Conservation (phyloP, 2,329 filamentous ascomycete genomes). For the Penicillium oxalicum region DNA sequence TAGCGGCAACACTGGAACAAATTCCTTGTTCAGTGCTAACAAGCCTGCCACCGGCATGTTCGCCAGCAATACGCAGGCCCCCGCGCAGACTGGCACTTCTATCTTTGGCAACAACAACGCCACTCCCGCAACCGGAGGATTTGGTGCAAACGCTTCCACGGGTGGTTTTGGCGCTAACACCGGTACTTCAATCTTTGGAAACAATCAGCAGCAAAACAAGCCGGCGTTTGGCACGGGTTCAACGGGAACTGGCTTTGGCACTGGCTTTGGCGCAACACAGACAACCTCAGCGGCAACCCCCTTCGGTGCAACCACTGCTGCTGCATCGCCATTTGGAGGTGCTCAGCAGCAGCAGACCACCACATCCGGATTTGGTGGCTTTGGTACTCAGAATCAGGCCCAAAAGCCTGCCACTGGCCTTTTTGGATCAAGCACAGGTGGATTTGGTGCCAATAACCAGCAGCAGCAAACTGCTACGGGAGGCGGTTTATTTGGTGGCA, state of each 20-base stretch:
- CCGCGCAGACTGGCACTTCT: constrained; percentile 26
- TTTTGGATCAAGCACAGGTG: constrained; percentile 39
- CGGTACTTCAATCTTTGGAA: constrained; percentile 41
- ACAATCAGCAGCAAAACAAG: constrained; percentile 32
- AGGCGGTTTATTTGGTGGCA: constrained; percentile 44
- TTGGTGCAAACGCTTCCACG: constrained; percentile 18
- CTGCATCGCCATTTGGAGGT: constrained; percentile 42
- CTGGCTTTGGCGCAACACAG: constrained; percentile 32
- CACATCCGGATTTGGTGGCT: constrained; percentile 36
- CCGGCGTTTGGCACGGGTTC: constrained; percentile 31
- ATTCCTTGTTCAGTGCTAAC: constrained; percentile 32
- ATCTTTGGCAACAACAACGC: constrained; percentile 40
- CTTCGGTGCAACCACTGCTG: constrained; percentile 37
- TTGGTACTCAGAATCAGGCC: constrained; percentile 33
- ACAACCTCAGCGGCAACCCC: constrained; percentile 34
- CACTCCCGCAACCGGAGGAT: constrained; percentile 17
- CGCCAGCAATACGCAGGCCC: constrained; percentile 10
- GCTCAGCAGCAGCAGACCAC: constrained; percentile 26
- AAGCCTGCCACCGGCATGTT: no score
- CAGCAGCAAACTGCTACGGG: constrained; percentile 33
- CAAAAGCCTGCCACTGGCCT: constrained; percentile 23
- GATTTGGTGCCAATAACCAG: constrained; percentile 39
- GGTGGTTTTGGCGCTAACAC: constrained; percentile 26
- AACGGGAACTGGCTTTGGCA: constrained; percentile 31
- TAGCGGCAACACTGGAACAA: constrained; percentile 21